These are phyloP conservation scores for Leptographium lundbergii DNA, from an alignment of 2,329 filamentous ascomycete genomes.

Conservation along the genomic window DNA sequence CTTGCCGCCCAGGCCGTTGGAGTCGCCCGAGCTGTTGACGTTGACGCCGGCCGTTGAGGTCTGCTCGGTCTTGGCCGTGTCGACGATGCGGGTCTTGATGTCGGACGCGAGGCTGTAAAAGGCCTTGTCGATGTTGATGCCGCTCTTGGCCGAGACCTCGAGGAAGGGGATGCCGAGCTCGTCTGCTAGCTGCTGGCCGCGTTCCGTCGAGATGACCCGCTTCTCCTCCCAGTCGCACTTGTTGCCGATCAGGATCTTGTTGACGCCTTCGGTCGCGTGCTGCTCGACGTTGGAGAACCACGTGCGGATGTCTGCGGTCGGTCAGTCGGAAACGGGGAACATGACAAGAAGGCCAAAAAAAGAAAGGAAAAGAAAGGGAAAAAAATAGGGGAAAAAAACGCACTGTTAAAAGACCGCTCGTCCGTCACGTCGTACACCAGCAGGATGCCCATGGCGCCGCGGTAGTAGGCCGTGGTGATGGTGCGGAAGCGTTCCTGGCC, in stretches of 20 bases:
- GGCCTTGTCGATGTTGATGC: constrained; percentile 98
- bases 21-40: constrained; percentile 46
- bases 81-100: constrained; percentile 97
- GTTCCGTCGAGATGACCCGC: constrained; percentile 82
- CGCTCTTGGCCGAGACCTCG: constrained; percentile 96
- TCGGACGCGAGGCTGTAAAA: constrained; percentile 92
- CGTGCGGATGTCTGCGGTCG: constrained; percentile 73
- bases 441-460: constrained; percentile 95
- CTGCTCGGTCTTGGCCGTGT: constrained; percentile 70
- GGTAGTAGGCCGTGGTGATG: constrained; percentile 97
- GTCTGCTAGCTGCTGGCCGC: constrained; percentile 84
- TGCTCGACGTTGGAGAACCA: constrained; percentile 99
- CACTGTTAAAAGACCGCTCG: constrained; percentile 90
- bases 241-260: constrained; percentile 99
- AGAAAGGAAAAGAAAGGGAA: constrained; percentile 3
- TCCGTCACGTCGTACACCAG: constrained; percentile 98
- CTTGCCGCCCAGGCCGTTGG: constrained; percentile 47
- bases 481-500: constrained; percentile 97
- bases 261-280: constrained; percentile 95
- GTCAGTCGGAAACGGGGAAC: no score
- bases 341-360: no score
- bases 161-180: constrained; percentile 97
- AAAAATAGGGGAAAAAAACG: constrained; percentile 23
- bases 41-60: constrained; percentile 47
- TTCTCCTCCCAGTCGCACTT: constrained; percentile 99